Conservation (phyloP, 2,329 filamentous ascomycete species). For the Penicillium vulpinum region DNA sequence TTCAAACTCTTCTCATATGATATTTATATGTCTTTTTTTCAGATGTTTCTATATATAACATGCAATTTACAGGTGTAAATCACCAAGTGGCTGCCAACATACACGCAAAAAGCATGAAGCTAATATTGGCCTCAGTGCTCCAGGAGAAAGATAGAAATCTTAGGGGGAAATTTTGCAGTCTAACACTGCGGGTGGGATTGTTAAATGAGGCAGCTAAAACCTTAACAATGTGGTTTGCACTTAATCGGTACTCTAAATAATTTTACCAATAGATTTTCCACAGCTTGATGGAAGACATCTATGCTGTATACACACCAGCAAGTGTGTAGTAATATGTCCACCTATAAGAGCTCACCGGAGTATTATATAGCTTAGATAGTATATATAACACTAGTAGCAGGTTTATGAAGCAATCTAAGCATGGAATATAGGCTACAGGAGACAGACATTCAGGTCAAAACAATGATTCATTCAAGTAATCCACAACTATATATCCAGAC, state of each 20-base stretch:
- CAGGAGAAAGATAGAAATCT: neutral
- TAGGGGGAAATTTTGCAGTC: neutral
- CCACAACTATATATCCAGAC: constrained; percentile 10
- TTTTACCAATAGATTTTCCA: neutral
- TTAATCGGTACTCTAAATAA: neutral
- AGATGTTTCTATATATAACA: too few relatives aligned
- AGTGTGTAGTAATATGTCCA: neutral
- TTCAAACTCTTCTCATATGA: too few relatives aligned
- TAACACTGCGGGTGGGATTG: neutral
- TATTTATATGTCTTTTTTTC: too few relatives aligned
- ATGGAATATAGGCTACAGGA: neutral
- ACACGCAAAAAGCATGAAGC: too few relatives aligned
- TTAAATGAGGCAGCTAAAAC: neutral
- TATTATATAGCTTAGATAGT: neutral
- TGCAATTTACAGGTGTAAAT: too few relatives aligned
- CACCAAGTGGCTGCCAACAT: too few relatives aligned
- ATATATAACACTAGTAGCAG: too few relatives aligned
- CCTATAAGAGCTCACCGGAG: neutral
- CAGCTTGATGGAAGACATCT: neutral
- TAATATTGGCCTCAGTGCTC: too few relatives aligned
- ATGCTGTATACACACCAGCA: neutral
- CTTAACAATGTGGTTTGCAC: neutral
- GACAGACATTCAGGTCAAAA: neutral
- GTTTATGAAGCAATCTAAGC: too few relatives aligned
- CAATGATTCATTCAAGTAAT: constrained; percentile 16